A percentile compares a stretch with the other conserved stretches of the same genome.
These are phyloP conservation scores for Pleurotus citrinopileatus DNA, from an alignment of 768 basidiomycete species.

Conservation along the genomic window DNA sequence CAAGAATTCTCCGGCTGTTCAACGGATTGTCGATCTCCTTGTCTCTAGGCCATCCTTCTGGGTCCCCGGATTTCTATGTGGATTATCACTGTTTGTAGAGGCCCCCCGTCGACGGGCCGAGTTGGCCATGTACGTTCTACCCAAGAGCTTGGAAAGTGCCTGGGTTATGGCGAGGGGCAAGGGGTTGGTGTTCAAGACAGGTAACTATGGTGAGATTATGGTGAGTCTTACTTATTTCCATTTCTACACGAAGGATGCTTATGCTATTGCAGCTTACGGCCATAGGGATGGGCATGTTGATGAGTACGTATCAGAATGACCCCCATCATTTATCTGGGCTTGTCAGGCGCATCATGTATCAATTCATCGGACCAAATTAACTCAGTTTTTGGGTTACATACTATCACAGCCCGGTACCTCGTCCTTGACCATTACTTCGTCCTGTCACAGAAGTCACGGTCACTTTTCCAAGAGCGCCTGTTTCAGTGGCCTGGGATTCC, in stretches of 20 bases:
- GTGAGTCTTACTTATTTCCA: constrained; percentile 33
- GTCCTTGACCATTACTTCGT: too few species aligned
- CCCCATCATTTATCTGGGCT: constrained; percentile 81
- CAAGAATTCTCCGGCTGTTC: constrained; percentile 36
- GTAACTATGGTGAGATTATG: constrained; percentile 65
- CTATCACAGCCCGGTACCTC: too few species aligned
- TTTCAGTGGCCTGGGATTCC: too few species aligned
- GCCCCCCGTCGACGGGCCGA: constrained; percentile 87
- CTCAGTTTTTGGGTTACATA: too few species aligned
- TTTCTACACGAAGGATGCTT: constrained; percentile 3
- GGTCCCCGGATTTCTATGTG: constrained; percentile 69
- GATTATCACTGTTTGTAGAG: constrained; percentile 81
- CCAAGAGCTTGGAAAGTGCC: constrained; percentile 87
- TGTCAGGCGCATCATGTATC: constrained; percentile 79
- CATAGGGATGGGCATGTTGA: constrained; percentile 88
- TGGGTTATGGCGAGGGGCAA: constrained; percentile 80
- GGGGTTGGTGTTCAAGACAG: constrained; percentile 71
- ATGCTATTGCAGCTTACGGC: constrained; percentile 47
- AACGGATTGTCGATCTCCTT: constrained; percentile 50
- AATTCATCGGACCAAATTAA: constrained; percentile 86
- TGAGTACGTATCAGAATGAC: constrained; percentile 84
- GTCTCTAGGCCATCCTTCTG: constrained; percentile 72
- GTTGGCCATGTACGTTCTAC: constrained; percentile 89
- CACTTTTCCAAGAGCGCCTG: too few species aligned
- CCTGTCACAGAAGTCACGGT: too few species aligned